Evolutionary conservation across 2,329 filamentous ascomycete species (phyloP), one percentile per base, ranked within the genome.

Genomic region (Epichloe sylvatica): DNA sequence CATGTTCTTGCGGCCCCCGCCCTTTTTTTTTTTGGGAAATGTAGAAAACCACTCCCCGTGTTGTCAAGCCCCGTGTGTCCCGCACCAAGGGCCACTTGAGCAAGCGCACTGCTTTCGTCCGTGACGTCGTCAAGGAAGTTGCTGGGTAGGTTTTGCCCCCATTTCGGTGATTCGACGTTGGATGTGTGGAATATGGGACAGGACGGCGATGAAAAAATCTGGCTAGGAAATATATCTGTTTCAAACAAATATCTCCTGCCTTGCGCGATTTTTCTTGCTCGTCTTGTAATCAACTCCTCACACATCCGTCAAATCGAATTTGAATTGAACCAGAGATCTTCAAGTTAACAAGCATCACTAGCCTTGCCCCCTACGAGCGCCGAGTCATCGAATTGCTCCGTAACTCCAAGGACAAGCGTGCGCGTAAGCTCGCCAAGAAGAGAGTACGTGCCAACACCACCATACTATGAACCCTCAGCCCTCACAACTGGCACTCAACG

Each of bases 391-490:
- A 98, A 82, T 78, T 98, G 70, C 85, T 98, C 75, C 88, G 92
- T 67, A 98, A 98, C 86, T 84, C 81, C 78, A 94, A 94, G 80
- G 92, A 98, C 77, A 97, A 97, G 87, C 88, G 91, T 75, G 91
- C 91, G 67, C 83, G 91, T 65, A 96, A 96, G 84, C 86, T 96
- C 68, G 91, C 91, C 67, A 97, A 97, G 90, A 96, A 94, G 86
- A 84, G 91, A 74, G 86, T 91, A 81, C 62, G 84, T 80, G 50
- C 47, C n/a, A 12, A 30, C 45, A 15, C 43, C 30, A 30, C 9
- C 30, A 30, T 30, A 4, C 9, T 30, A 11, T 30, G 30, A 25
- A 7, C 45, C 12, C 13, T 33, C 7, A 33, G 33, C 34, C 41
- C 40, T 19, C 36, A 37, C 37, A 47, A 53, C 49, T 35, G 36